A percentile compares a stretch with the other conserved stretches of the same genome.
These are phyloP conservation scores for Saccharomycopsis sp. DNA, from an alignment of 805 yeast genomes.

Conservation along the genomic window DNA sequence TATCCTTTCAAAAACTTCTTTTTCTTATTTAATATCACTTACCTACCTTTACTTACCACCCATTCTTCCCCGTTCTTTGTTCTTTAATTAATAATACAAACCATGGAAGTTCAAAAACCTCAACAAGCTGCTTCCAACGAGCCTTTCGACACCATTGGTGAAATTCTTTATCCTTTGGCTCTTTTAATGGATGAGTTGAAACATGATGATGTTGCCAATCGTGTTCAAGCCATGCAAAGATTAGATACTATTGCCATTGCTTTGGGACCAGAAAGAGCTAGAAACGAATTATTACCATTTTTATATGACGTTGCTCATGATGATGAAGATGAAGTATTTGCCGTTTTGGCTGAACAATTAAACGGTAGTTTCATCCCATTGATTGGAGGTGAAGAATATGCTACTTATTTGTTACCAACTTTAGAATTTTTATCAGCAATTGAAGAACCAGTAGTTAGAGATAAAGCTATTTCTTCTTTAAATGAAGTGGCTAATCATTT, in stretches of 20 bases:
- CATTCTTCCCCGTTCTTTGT: too few relatives aligned
- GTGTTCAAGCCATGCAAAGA: constrained; percentile 91
- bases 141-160: constrained; percentile 12
- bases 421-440: constrained; percentile 80
- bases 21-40: too few relatives aligned
- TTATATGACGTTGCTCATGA: constrained; percentile 80
- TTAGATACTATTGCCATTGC: constrained; percentile 92
- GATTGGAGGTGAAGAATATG: constrained; percentile 72
- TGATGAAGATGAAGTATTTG: constrained; percentile 96
- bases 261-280: constrained; percentile 85
- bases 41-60: too few relatives aligned
- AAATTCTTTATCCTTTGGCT: constrained; percentile 76
- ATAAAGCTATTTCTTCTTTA: constrained; percentile 82
- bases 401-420: constrained; percentile 47
- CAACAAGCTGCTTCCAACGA: too few relatives aligned
- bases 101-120: too few relatives aligned
- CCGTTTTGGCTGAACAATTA: constrained; percentile 83
- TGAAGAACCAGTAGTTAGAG: constrained; percentile 95
- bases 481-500: constrained; percentile 59
- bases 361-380: constrained; percentile 72
- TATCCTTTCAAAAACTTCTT: too few relatives aligned
- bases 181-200: constrained; percentile 92
- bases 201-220: constrained; percentile 88
- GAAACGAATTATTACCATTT: constrained; percentile 83
- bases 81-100: too few relatives aligned